These are phyloP conservation scores for Colletotrichum simmondsii DNA, from an alignment of 2,329 filamentous ascomycete genomes.

Conservation along the genomic window DNA sequence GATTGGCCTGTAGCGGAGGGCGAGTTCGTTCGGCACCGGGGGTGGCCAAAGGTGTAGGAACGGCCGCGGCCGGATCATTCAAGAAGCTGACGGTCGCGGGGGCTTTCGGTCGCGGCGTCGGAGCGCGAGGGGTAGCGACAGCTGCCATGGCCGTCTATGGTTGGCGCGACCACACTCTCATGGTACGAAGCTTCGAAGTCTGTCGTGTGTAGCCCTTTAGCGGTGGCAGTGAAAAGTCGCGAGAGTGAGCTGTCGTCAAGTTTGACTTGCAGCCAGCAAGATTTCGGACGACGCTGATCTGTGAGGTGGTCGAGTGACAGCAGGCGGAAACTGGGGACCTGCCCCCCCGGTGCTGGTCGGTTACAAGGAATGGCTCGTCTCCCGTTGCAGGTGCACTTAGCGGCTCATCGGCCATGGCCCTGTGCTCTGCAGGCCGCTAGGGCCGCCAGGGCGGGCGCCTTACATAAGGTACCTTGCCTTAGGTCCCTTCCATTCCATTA, in stretches of 20 bases:
- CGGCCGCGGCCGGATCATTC: slow-evolving; percentile 20
- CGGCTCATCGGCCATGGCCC: slow-evolving; percentile 41
- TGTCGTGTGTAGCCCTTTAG: slow-evolving; percentile 2
- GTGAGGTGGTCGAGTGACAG: slow-evolving; percentile 20
- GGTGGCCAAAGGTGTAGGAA: slow-evolving; percentile 29
- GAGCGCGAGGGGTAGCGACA: slow-evolving; percentile 35
- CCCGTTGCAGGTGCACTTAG: slow-evolving; percentile 17
- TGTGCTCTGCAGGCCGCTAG: slow-evolving; percentile 39
- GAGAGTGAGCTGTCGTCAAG: slow-evolving; percentile 32
- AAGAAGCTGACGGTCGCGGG: slow-evolving; percentile 33
- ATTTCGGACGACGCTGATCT: slow-evolving; percentile 31
- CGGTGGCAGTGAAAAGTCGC: neutral
- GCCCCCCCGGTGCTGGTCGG: slow-evolving; percentile 10
- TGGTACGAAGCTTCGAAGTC: slow-evolving; percentile 3
- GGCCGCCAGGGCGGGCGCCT: neutral
- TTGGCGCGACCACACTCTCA: slow-evolving; percentile 18
- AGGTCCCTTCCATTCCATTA: too few species aligned
- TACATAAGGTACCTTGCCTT: slow-evolving; percentile 21
- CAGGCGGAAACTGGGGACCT: slow-evolving; percentile 25
- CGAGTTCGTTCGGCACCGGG: slow-evolving; percentile 38
- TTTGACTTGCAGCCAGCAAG: slow-evolving; percentile 35
- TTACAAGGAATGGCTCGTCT: slow-evolving; percentile 31
- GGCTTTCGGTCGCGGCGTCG: slow-evolving; percentile 37
- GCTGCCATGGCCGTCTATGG: slow-evolving; percentile 37
- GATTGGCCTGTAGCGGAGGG: slow-evolving; percentile 36